Evolutionary conservation across 2,329 filamentous ascomycete species (phyloP), one percentile per base, ranked within the genome.

Genomic region (Fusarium humuli): DNA sequence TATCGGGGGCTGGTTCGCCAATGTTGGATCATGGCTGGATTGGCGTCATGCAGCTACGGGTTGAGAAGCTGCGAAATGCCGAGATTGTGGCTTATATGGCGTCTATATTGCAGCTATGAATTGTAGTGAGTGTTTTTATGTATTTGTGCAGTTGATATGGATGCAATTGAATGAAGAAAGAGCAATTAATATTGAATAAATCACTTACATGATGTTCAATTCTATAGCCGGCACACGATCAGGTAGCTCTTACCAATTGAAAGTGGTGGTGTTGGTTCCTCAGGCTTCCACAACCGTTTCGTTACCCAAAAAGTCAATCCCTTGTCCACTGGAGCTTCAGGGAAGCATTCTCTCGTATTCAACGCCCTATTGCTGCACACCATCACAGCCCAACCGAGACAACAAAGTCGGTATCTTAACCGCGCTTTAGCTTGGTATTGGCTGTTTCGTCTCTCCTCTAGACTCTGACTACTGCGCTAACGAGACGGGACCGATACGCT

Each of bases 301-400:
- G 49, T 46, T 54, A 45, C 40, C 62, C 58, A 45, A 56, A 66
- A 67, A 68, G 49, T 57, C 54, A 70, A 71, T 60, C 27, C 49
- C n/a, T 53, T 53, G 23, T 41, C 49, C 32, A 29, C 49, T 53
- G 49, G 18, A 53, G 49, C 32, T 53, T 42, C 44, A 63, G 47
- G 44, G 58, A 60, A 69, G 46, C 70, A 75, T 65, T 67, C 55
- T 57, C 72, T 74, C 72, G 72, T 74, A 75, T 74, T 73, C 72
- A 73, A 65, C 56, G 59, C 63, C 72, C 42, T 62, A 54, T 27
- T 45, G 12, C 60, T 61, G 47, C 64, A 71, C 69, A 69, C 68
- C 68, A 71, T 44, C 48, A 32, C 49, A 37, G 23, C 42, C 23
- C 42, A 30, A 23, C 67, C 44, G 50, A 68, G 53, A 66, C 57